Conservation (phyloP, 2,329 filamentous ascomycete species). For the Sarocladiaceae sp. region DNA sequence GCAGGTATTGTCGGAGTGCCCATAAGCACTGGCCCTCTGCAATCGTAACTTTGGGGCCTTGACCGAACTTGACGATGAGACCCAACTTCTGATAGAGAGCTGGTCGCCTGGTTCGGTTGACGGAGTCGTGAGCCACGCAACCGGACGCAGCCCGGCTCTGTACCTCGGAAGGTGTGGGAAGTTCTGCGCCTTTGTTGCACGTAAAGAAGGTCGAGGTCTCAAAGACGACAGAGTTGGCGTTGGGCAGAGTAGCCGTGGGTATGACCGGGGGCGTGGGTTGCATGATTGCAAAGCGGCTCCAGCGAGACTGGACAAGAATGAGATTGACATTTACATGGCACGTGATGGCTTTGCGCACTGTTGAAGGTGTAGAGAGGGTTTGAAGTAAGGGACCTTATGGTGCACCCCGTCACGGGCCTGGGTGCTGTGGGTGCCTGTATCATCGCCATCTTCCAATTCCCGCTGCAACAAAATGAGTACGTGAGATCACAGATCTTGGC, state of each 20-base stretch:
- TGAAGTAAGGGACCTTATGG: no score
- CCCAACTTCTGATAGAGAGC: slow-evolving; percentile 11
- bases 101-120: neutral
- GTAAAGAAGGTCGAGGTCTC: neutral
- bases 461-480: no score
- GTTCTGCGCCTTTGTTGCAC: neutral
- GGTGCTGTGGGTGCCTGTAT: no score
- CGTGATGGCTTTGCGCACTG: no score
- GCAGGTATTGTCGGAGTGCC: slow-evolving; percentile 7
- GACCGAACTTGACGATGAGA: slow-evolving; percentile 13
- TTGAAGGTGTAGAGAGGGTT: no score
- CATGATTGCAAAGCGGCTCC: neutral
- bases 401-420: no score
- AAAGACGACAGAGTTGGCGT: neutral
- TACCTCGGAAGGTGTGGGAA: slow-evolving; percentile 1
- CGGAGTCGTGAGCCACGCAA: slow-evolving; percentile 1
- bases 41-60: neutral
- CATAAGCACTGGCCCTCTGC: slow-evolving; percentile 12
- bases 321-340: no score
- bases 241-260: neutral
- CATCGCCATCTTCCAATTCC: no score
- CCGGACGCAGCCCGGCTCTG: neutral
- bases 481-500: no score
- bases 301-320: no score
- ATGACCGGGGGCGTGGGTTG: neutral